A percentile compares a stretch with the other conserved stretches of the same genome.
Evolutionary conservation across 768 basidiomycete genomes (phyloP).

Genomic region (Phlebiopsis gigantea): DNA sequence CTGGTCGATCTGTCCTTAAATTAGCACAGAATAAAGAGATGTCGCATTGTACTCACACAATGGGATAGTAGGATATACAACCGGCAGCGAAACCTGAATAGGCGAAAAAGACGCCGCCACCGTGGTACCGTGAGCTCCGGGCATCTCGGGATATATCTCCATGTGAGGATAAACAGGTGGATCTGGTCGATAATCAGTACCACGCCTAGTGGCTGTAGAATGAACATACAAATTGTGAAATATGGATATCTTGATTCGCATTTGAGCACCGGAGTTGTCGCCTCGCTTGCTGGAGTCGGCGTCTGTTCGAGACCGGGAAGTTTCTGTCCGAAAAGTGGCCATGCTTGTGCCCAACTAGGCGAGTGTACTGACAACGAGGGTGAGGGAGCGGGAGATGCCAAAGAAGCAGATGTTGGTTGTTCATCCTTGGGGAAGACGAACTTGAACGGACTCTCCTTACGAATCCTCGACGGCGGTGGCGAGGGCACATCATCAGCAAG

Average conservation of each 20-base stretch:
- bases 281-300: background rate
- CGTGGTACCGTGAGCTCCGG: background rate
- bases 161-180: constrained; percentile 31
- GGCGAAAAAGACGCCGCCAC: background rate
- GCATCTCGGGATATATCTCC: constrained; percentile 18
- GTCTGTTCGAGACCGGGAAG: background rate
- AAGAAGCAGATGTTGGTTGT: background rate
- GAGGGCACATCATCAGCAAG: background rate
- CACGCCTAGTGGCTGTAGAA: background rate
- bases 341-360: constrained; percentile 19
- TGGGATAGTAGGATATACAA: constrained; percentile 6
- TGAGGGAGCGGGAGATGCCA: background rate
- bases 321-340: constrained; percentile 9
- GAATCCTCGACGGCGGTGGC: background rate
- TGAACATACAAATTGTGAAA: constrained; percentile 24
- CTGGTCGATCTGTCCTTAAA: background rate
- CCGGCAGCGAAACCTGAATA: background rate
- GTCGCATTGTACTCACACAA: constrained; percentile 5
- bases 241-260: constrained; percentile 27
- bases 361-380: constrained; percentile 23
- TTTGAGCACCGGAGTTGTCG: background rate
- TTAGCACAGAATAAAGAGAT: background rate
- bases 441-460: constrained; percentile 2
- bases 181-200: constrained; percentile 23
- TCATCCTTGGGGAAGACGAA: background rate